Evolutionary conservation across 1,284 basidiomycete genomes (phyloP).

Genomic region (Sparassis latifolia): DNA sequence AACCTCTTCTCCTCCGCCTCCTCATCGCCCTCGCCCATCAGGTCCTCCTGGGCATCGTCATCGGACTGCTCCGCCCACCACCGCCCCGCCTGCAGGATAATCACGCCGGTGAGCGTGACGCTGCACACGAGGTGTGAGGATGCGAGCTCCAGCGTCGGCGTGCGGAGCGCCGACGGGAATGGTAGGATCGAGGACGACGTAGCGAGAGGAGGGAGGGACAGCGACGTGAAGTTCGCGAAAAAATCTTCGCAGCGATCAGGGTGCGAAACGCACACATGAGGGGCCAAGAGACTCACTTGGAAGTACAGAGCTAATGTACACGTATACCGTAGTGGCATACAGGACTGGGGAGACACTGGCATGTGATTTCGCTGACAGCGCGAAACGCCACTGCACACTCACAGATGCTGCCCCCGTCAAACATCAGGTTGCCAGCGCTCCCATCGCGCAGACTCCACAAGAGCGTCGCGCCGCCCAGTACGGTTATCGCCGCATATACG

Average conservation of each 20-base stretch:
- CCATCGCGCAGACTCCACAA: slow-evolving; percentile 73
- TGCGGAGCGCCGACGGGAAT: slow-evolving; percentile 38
- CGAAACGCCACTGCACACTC: slow-evolving; percentile 21
- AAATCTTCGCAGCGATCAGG: slow-evolving; percentile 35
- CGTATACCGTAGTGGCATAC: slow-evolving; percentile 57
- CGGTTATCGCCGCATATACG: slow-evolving; percentile 45
- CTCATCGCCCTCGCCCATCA: slow-evolving; percentile 9
- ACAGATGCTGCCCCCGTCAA: slow-evolving; percentile 82
- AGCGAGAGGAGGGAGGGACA: slow-evolving; percentile 30
- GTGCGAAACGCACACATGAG: neutral
- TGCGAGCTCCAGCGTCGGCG: slow-evolving; percentile 65
- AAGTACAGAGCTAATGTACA: slow-evolving; percentile 67
- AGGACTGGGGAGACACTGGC: slow-evolving; percentile 43
- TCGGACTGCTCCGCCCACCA: slow-evolving; percentile 74
- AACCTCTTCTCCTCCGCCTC: slow-evolving; percentile 3
- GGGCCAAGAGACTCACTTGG: slow-evolving; percentile 51
- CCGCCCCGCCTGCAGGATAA: slow-evolving; percentile 71
- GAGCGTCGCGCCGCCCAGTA: slow-evolving; percentile 57
- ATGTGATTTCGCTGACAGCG: no score
- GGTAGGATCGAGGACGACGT: slow-evolving; percentile 11
- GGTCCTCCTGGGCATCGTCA: slow-evolving; percentile 22
- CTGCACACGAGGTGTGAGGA: slow-evolving; percentile 77
- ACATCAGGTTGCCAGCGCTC: slow-evolving; percentile 77
- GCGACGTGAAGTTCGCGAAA: slow-evolving; percentile 45
- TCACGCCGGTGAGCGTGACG: slow-evolving; percentile 74